phyloP scores from a whole-genome alignment of 73 alveolate species.

The Paramecium pentaurelia region DNA sequence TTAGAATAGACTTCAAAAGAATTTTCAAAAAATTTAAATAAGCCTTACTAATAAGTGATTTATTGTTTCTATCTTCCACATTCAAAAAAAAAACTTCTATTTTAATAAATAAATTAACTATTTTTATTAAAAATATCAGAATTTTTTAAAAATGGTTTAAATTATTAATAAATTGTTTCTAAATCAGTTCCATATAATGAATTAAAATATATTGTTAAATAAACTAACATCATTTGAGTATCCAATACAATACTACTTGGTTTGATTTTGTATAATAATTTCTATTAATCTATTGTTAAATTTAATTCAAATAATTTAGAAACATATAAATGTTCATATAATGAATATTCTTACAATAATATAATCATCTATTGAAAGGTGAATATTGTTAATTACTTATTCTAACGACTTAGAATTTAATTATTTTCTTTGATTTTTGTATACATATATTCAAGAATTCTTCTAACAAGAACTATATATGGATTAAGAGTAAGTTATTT shows the following conservation, averaged over 20 bases:
- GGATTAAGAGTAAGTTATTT: not conserved
- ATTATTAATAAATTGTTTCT: not conserved
- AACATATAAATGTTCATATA: not conserved
- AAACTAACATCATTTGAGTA: not conserved
- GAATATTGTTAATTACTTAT: not conserved
- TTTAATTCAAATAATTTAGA: not conserved
- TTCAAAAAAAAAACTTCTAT: not conserved
- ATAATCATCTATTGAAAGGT: conserved; percentile 4
- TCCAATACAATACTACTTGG: not conserved
- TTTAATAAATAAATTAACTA: not conserved
- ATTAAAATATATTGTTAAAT: not conserved
- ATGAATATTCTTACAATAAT: not conserved
- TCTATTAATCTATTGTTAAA: not conserved
- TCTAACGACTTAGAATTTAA: not conserved
- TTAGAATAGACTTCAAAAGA: not conserved
- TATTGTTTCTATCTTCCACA: not conserved
- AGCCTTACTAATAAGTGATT: not conserved
- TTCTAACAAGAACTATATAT: not conserved
- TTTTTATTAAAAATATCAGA: not conserved
- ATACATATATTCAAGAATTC: not conserved
- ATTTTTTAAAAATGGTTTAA: not conserved
- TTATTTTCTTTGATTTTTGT: not conserved
- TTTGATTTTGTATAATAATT: not conserved
- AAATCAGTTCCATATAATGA: not conserved
- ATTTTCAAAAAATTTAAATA: not conserved